Conservation (phyloP, 495 filamentous ascomycete species). For the Hypoxylon lienhwacheense region DNA sequence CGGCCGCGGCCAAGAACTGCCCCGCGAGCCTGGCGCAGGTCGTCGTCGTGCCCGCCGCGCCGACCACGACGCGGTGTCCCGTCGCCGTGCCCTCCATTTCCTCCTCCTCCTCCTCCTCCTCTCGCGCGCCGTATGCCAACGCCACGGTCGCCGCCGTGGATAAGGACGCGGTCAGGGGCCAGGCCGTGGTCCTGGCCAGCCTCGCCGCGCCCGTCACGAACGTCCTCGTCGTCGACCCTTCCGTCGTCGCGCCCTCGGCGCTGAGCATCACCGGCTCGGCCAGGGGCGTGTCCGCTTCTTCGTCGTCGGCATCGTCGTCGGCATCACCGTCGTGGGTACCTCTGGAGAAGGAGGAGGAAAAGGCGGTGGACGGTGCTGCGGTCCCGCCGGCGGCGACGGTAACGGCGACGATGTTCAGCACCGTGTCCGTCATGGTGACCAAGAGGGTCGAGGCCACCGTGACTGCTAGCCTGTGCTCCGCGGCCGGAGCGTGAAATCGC, state of each 20-base stretch:
- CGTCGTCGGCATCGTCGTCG: neutral
- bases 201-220: conserved; percentile 10
- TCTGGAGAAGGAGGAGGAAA: too few species aligned
- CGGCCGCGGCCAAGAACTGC: conserved; percentile 29
- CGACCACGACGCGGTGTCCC: conserved; percentile 23
- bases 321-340: too few species aligned
- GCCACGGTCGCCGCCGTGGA: neutral
- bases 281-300: neutral
- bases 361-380: too few species aligned
- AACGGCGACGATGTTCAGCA: too few species aligned
- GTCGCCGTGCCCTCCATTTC: neutral
- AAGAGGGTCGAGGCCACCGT: too few species aligned
- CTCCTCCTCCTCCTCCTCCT: too few species aligned
- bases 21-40: conserved; percentile 32
- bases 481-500: too few species aligned
- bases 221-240: conserved; percentile 14
- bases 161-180: neutral
- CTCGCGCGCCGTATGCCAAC: conserved; percentile 16
- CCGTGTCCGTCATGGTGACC: too few species aligned
- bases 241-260: conserved; percentile 10
- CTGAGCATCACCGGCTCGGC: conserved; percentile 14
- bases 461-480: too few species aligned
- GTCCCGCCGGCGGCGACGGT: too few species aligned
- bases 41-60: conserved; percentile 18
- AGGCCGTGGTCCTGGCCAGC: conserved; percentile 10